A percentile compares a stretch with the other conserved stretches of the same genome.
These are phyloP conservation scores for Daldinia bambusicola DNA, from an alignment of 495 filamentous ascomycete genomes.

Conservation along the genomic window DNA sequence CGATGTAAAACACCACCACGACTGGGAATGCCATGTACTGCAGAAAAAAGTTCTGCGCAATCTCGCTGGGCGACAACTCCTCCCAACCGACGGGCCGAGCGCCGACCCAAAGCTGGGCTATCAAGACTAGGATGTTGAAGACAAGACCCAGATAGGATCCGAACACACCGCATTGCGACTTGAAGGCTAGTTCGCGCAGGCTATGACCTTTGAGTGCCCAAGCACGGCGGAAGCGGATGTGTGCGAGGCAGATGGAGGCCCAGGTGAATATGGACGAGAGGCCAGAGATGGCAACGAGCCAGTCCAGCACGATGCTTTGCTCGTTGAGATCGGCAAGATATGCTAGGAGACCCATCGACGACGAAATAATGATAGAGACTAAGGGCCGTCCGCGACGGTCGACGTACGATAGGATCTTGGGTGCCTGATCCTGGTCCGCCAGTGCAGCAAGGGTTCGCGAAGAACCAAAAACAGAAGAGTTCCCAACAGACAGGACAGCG, in stretches of 20 bases:
- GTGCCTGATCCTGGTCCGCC: conserved; percentile 86
- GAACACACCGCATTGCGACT: conserved; percentile 78
- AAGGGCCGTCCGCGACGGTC: conserved; percentile 86
- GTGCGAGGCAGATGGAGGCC: conserved; percentile 86
- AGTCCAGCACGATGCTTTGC: conserved; percentile 75
- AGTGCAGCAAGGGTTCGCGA: conserved; percentile 87
- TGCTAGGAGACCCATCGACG: conserved; percentile 75
- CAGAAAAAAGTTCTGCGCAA: conserved; percentile 75
- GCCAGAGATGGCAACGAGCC: conserved; percentile 91
- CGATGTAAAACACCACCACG: conserved; percentile 77
- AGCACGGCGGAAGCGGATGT: conserved; percentile 90
- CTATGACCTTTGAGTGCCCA: conserved; percentile 77
- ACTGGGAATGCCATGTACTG: conserved; percentile 87
- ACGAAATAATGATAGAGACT: conserved; percentile 74
- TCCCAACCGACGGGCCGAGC: conserved; percentile 77
- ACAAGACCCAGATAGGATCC: conserved; percentile 87
- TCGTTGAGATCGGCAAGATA: conserved; percentile 77
- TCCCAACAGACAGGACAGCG: conserved; percentile 86
- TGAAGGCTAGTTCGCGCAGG: conserved; percentile 81
- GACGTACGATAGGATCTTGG: conserved; percentile 78
- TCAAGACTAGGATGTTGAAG: conserved; percentile 82
- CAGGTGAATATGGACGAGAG: conserved; percentile 93
- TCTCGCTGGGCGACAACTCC: conserved; percentile 51
- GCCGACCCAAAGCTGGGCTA: conserved; percentile 94
- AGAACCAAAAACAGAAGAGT: conserved; percentile 86